Conservation (phyloP, 2,329 filamentous ascomycete species). For the Aureobasidium musti region DNA sequence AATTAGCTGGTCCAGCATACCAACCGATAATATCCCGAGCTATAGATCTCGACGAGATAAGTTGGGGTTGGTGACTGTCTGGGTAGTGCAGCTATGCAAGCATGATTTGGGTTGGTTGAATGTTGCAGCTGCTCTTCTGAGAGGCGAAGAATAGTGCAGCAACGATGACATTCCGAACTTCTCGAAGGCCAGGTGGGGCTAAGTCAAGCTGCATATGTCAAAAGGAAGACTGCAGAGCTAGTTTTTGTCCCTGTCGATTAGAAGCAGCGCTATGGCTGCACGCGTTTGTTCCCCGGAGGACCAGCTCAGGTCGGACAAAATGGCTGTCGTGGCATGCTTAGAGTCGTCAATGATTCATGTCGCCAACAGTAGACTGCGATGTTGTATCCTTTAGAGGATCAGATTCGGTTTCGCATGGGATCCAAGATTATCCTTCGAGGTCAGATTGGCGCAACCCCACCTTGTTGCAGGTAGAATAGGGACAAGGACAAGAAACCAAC, state of each 20-base stretch:
- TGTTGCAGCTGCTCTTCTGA: neutral
- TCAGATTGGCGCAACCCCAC: slow-evolving; percentile 22
- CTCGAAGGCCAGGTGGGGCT: slow-evolving; percentile 2
- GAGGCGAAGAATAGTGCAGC: neutral
- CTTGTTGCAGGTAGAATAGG: slow-evolving; percentile 22
- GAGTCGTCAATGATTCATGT: slow-evolving; percentile 4
- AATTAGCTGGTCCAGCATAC: neutral
- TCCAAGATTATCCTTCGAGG: neutral
- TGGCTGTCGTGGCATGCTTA: slow-evolving; percentile 25
- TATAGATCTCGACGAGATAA: neutral
- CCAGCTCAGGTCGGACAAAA: slow-evolving; percentile 9
- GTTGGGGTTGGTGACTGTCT: neutral
- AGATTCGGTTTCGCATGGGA: neutral
- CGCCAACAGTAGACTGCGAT: neutral
- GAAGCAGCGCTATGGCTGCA: slow-evolving; percentile 19
- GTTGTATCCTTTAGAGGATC: neutral
- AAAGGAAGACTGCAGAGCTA: slow-evolving; percentile 25
- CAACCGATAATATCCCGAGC: neutral
- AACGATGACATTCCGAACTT: neutral
- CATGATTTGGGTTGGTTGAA: neutral
- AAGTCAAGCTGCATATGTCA: slow-evolving; percentile 12
- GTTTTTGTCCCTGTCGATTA: slow-evolving; percentile 7
- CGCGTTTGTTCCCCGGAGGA: slow-evolving; percentile 18
- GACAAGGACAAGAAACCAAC: neutral
- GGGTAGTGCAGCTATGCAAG: neutral